A percentile compares a stretch with the other conserved stretches of the same genome.
phyloP scores from a whole-genome alignment of 305 asterid species.

The Striga hermonthica region DNA sequence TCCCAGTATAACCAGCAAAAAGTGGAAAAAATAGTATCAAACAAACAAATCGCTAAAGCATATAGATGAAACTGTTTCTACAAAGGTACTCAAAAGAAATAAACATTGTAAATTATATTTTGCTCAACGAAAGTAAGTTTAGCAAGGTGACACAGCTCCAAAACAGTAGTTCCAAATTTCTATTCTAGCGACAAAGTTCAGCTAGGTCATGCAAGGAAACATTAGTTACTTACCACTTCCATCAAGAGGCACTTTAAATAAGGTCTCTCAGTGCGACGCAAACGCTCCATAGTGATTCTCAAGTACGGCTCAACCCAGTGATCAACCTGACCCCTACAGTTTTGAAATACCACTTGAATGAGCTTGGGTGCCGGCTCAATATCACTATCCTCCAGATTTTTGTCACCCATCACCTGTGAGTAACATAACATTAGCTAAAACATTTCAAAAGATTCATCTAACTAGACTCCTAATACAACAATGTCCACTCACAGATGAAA shows the following conservation, averaged over 20 bases:
- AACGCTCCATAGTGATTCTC: conserved; percentile 76
- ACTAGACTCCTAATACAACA: conserved; percentile 16
- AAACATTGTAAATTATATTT: too few species aligned
- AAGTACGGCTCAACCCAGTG: conserved; percentile 97
- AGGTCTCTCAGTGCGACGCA: conserved; percentile 71
- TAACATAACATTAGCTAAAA: conserved; percentile 22
- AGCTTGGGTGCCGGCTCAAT: conserved; percentile 98
- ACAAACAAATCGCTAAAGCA: neutral
- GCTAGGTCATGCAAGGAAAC: neutral
- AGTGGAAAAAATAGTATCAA: neutral
- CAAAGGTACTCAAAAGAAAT: neutral
- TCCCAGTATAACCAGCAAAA: neutral
- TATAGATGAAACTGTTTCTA: neutral
- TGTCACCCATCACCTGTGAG: conserved; percentile 77
- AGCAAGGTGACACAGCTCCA: neutral
- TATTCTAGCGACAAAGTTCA: neutral
- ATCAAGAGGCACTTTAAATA: conserved; percentile 77
- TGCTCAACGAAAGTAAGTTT: neutral
- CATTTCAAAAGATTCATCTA: conserved; percentile 11
- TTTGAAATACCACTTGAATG: conserved; percentile 83
- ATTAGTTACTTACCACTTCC: conserved; percentile 67
- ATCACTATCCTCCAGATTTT: conserved; percentile 90
- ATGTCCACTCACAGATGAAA: conserved; percentile 70
- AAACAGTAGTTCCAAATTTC: conserved; percentile 11
- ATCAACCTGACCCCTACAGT: conserved; percentile 96